Conservation (phyloP, 768 basidiomycete species). For the Leccinum longicurvipes region DNA sequence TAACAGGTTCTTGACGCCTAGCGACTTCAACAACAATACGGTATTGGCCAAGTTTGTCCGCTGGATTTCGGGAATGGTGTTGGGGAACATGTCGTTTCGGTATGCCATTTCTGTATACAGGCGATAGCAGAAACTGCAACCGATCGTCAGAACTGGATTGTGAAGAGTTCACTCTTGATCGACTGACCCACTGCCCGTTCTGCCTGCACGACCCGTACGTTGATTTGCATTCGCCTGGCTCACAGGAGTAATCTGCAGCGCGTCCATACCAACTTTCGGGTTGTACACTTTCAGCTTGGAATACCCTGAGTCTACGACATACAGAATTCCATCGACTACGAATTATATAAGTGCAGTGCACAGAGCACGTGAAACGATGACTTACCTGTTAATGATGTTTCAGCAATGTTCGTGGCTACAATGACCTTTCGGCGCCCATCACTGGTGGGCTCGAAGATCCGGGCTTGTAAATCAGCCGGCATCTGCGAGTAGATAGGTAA, state of each 20-base stretch:
- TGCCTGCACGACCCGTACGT: constrained; percentile 91
- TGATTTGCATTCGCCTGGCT: constrained; percentile 98
- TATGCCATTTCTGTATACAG: constrained; percentile 96
- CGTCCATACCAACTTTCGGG: constrained; percentile 99
- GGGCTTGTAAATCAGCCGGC: constrained; percentile 98
- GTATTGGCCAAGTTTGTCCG: constrained; percentile 97
- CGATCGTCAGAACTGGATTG: constrained; percentile 1
- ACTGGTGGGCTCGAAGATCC: constrained; percentile 91
- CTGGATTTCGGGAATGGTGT: constrained; percentile 97
- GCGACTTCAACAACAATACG: constrained; percentile 87
- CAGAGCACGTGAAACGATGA: background rate
- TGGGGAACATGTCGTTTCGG: constrained; percentile 92
- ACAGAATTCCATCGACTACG: constrained; percentile 93
- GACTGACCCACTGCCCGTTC: constrained; percentile 90
- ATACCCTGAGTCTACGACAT: constrained; percentile 94
- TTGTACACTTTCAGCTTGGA: constrained; percentile 99
- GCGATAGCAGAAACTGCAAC: constrained; percentile 84
- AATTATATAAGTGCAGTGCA: constrained; percentile 4
- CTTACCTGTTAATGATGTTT: constrained; percentile 90
- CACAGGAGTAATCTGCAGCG: constrained; percentile 97
- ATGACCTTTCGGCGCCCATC: constrained; percentile 97
- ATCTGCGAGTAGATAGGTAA: constrained; percentile 99
- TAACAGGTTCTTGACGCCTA: constrained; percentile 94
- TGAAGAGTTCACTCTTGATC: background rate
- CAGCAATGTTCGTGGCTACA: constrained; percentile 98